Conservation (phyloP, 352 stramenopile genomes). For the Pythium coloratum region DNA sequence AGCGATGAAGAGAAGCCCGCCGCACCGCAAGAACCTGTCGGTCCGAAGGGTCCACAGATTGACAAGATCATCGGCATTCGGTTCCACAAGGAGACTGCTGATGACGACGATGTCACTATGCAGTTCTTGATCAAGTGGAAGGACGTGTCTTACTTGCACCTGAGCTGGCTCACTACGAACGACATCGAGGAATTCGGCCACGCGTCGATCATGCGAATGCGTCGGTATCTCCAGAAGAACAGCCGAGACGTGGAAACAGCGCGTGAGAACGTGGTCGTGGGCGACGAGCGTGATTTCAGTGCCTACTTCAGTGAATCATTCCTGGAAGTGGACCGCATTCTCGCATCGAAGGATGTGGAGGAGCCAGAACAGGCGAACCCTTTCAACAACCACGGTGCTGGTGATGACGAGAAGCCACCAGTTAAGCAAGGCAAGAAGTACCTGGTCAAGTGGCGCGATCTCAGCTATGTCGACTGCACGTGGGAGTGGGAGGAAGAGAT, state of each 20-base stretch:
- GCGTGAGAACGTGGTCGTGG: conserved; percentile 70
- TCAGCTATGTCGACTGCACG: conserved; percentile 88
- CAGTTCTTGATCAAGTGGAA: conserved; percentile 99
- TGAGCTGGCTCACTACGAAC: conserved; percentile 95
- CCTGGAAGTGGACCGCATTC: conserved; percentile 82
- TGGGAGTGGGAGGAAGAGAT: conserved; percentile 91
- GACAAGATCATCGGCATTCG: conserved; percentile 92
- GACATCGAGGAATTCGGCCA: conserved; percentile 92
- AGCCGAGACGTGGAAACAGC: conserved; percentile 74
- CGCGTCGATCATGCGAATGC: conserved; percentile 80
- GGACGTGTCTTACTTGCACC: conserved; percentile 96
- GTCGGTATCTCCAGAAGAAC: conserved; percentile 87
- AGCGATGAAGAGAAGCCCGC: conserved; percentile 68
- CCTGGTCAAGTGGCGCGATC: conserved; percentile 90
- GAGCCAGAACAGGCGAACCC: conserved; percentile 75
- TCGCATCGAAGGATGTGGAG: conserved; percentile 76
- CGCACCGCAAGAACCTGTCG: conserved; percentile 39
- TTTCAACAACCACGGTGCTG: conserved; percentile 52
- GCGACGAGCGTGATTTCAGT: conserved; percentile 75
- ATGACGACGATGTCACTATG: conserved; percentile 76
- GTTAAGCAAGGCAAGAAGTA: conserved; percentile 89
- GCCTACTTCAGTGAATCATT: conserved; percentile 85
- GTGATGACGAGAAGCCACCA: conserved; percentile 38
- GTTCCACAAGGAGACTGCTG: conserved; percentile 58
- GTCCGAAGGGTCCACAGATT: conserved; percentile 82